Evolutionary conservation across 371 early-diverging fungal species (phyloP).

Genomic region (Saksenaea oblongispora): DNA sequence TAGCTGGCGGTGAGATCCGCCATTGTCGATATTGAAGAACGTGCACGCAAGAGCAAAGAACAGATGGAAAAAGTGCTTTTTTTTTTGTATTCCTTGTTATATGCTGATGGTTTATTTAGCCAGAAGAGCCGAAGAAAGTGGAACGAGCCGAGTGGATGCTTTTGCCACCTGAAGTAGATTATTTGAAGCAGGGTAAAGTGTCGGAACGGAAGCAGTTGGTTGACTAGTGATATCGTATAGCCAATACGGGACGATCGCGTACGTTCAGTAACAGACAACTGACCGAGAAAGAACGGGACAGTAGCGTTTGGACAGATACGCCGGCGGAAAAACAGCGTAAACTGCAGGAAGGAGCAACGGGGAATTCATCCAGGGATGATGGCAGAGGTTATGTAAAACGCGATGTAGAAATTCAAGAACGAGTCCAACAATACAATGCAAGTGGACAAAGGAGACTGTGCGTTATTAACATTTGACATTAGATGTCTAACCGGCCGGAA

Average conservation of each 20-base stretch:
- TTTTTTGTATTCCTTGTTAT: neutral
- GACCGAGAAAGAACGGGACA: conserved; percentile 35
- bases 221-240: conserved; percentile 4
- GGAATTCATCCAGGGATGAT: neutral
- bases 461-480: neutral
- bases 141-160: conserved; percentile 73
- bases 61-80: conserved; percentile 34
- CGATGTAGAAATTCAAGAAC: conserved; percentile 18
- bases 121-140: conserved; percentile 24
- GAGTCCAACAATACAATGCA: conserved; percentile 34
- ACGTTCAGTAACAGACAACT: conserved; percentile 33
- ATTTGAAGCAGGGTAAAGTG: conserved; percentile 46
- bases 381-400: conserved; percentile 10
- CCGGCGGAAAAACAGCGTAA: conserved; percentile 57
- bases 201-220: neutral
- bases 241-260: conserved; percentile 29
- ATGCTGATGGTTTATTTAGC: neutral
- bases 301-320: conserved; percentile 62
- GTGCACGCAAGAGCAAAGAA: conserved; percentile 36
- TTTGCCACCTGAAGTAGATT: conserved; percentile 62
- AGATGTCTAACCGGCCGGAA: conserved; percentile 42
- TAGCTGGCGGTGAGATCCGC: conserved; percentile 32
- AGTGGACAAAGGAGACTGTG: conserved; percentile 8
- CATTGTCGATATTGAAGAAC: conserved; percentile 34
- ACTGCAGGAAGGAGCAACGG: conserved; percentile 6